Conservation (phyloP, 1,284 basidiomycete species). For the Microbotryum scabiosae region DNA sequence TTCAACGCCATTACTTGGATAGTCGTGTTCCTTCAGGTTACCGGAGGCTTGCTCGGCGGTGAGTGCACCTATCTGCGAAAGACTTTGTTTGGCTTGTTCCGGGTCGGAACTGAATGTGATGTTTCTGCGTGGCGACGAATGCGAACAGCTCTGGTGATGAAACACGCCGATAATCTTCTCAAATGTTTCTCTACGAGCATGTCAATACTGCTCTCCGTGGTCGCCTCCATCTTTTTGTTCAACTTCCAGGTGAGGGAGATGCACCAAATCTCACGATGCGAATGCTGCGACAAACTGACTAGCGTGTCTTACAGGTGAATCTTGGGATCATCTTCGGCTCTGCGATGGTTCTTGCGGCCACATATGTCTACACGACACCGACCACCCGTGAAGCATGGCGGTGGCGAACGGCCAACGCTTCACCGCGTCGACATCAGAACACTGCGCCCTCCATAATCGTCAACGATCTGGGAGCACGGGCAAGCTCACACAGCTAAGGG, state of each 20-base stretch:
- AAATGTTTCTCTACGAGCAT: conserved; percentile 41
- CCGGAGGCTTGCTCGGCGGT: conserved; percentile 39
- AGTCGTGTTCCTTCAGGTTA: conserved; percentile 38
- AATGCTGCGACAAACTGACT: too few relatives aligned
- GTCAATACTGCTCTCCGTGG: conserved; percentile 39
- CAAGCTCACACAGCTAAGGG: too few relatives aligned
- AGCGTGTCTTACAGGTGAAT: background rate
- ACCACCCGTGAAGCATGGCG: too few relatives aligned
- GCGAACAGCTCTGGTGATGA: conserved; percentile 30
- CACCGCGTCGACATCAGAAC: too few relatives aligned
- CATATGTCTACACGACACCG: conserved; percentile 17
- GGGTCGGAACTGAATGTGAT: background rate
- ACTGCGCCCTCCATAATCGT: too few relatives aligned
- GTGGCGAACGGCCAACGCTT: too few relatives aligned
- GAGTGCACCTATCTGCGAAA: conserved; percentile 19
- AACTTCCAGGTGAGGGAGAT: conserved; percentile 16
- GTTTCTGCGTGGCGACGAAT: background rate
- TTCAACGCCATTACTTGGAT: conserved; percentile 38
- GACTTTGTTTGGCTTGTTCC: too few relatives aligned
- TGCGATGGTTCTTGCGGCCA: conserved; percentile 14
- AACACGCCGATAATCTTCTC: conserved; percentile 41
- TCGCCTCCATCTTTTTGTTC: conserved; percentile 20
- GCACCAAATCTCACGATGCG: background rate
- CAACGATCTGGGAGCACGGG: too few relatives aligned
- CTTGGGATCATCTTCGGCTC: conserved; percentile 15